These are phyloP conservation scores for Chamaecyparis obtusa DNA, from an alignment of 75 land plant species.

Conservation along the genomic window DNA sequence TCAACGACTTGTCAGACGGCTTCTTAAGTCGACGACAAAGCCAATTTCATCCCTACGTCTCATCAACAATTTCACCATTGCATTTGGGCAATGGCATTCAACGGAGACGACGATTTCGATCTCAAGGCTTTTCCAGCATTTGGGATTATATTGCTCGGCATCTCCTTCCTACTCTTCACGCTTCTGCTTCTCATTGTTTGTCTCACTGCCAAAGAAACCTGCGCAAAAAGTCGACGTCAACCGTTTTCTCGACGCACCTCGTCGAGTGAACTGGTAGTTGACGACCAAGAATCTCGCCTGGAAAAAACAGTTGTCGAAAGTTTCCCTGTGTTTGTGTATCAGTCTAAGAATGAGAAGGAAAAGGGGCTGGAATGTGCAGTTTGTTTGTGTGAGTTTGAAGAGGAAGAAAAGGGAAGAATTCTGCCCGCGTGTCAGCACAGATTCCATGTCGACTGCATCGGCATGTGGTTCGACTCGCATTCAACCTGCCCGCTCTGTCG, in stretches of 20 bases:
- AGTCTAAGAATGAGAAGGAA: not conserved
- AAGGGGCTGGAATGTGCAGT: slow-evolving; percentile 49
- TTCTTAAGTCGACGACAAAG: too few species aligned
- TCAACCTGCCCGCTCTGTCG: slow-evolving; percentile 53
- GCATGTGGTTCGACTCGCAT: slow-evolving; percentile 59
- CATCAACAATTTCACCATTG: too few species aligned
- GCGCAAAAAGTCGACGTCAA: not conserved
- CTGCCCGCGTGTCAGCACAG: slow-evolving; percentile 46
- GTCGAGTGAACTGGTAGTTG: too few species aligned
- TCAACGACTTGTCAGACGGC: too few species aligned
- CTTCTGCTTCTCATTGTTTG: not conserved
- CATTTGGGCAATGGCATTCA: not conserved
- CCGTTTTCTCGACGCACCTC: too few species aligned
- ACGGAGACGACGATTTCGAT: not conserved
- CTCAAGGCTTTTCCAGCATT: not conserved
- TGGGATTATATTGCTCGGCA: not conserved
- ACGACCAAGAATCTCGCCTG: not conserved
- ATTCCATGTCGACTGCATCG: slow-evolving; percentile 54
- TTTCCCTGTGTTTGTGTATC: not conserved
- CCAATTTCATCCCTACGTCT: too few species aligned
- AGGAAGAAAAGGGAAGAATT: slow-evolving; percentile 24
- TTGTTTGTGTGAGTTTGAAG: slow-evolving; percentile 63
- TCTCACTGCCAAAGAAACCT: not conserved
- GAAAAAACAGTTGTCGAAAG: not conserved
- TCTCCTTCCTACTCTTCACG: not conserved